phyloP scores from a whole-genome alignment of 140 eudicot genomes.

The Anethum foeniculum region DNA sequence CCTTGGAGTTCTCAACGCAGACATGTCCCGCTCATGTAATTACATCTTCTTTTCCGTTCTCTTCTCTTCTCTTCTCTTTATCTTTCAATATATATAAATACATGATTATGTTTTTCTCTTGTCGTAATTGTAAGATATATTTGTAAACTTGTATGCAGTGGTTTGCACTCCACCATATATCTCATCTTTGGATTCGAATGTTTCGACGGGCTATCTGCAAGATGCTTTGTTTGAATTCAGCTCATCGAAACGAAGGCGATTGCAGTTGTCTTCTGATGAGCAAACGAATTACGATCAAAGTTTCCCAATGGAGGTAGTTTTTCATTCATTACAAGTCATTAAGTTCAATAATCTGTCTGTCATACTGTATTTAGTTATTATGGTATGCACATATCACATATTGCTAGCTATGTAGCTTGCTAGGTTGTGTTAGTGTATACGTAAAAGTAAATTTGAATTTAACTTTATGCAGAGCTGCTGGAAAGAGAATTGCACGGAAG shows the following conservation, averaged over 20 bases:
- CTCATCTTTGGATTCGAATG: slow-evolving; percentile 12
- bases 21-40: slow-evolving; percentile 14
- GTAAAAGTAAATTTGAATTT: neutral
- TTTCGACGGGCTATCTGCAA: slow-evolving; percentile 43
- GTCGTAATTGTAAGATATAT: neutral
- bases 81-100: neutral
- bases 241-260: slow-evolving; percentile 37
- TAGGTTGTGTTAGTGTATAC: neutral
- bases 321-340: neutral
- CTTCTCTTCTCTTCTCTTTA: neutral
- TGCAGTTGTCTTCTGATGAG: slow-evolving; percentile 15
- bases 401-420: neutral
- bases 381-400: neutral
- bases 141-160: neutral
- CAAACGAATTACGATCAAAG: neutral
- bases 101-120: neutral
- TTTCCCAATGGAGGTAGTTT: slow-evolving; percentile 5
- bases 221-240: slow-evolving; percentile 38
- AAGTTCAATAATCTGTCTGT: neutral
- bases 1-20: slow-evolving; percentile 22
- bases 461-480: slow-evolving; percentile 22
- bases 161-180: slow-evolving; percentile 5
- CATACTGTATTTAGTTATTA: neutral
- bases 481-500: slow-evolving; percentile 8
- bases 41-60: neutral